Base-by-base conservation (phyloP, 2,329 filamentous ascomycete species). In the Plectosphaerella cucumerina region DNA sequence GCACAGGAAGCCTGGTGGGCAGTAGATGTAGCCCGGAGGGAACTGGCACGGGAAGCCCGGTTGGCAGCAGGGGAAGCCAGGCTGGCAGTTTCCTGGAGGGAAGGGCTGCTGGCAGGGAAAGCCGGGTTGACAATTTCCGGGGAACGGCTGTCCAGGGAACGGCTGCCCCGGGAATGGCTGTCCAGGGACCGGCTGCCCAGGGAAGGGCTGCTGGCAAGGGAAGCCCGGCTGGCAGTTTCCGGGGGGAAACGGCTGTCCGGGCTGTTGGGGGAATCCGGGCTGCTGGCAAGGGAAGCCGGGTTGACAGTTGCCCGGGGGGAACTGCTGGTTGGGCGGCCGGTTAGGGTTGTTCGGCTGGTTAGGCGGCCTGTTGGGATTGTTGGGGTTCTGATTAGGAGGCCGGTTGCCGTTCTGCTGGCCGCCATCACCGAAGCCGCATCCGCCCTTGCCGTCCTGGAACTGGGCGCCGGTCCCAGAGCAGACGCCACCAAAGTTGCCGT, bases 401-500 rank as follows among this genome's bases (percentile, higher is more conserved):
- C 23, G n/a, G 50, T 31, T 14, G 43, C 47, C 3, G 50, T 46
- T 39, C 23, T 1, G 46, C 44, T 20, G 37, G 26, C 49, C 50
- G 26, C 45, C 47, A 34, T 41, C 54, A 21, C 57, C 52, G 44
- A 62, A 63, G 4, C 61, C 60, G 33, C 61, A 64, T 3, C 62
- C 61, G 21, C 59, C 55, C 57, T 64, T 64, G 52, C 61, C 62
- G 23, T 60, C 58, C 45, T 61, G 59, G 21, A 58, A 59, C 46
- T 58, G 59, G 21, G 58, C 61, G 2, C 52, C 56, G 10, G 53
- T 37, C 3, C 61, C 61, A 14, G 62, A 64, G 55, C 62, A 64
- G 53, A 61, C 58, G 17, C 62, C 62, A 22, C 58, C 62, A 18
- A 50, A 56, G 47, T 57, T 56, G 45, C 60, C 60, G 48, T 53